These are phyloP conservation scores for Camellia lanceoleosa DNA, from an alignment of 148 eudicot genomes.

Conservation along the genomic window DNA sequence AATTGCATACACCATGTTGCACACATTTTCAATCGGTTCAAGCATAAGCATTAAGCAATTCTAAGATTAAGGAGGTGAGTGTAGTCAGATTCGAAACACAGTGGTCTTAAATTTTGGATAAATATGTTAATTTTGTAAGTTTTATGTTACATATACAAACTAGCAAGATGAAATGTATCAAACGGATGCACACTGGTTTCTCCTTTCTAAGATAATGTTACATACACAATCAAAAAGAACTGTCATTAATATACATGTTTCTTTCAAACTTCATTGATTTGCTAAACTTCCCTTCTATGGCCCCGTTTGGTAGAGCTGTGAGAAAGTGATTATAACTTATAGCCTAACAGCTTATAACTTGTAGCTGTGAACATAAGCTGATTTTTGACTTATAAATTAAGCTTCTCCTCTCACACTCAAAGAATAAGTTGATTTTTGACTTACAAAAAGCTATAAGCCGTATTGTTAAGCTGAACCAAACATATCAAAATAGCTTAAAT, in stretches of 20 bases:
- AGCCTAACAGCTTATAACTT: too few species aligned
- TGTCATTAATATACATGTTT: background rate
- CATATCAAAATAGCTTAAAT: too few species aligned
- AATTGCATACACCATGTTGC: background rate
- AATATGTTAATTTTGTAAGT: background rate
- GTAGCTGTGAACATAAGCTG: too few species aligned
- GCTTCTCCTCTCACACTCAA: too few species aligned
- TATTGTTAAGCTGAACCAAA: too few species aligned
- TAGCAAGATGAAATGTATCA: background rate
- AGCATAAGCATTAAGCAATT: background rate
- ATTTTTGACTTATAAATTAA: too few species aligned
- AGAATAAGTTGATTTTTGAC: too few species aligned
- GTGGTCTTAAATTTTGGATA: background rate
- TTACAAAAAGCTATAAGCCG: too few species aligned
- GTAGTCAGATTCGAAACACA: background rate
- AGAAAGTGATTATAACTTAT: too few species aligned
- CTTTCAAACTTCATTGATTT: background rate
- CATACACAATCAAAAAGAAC: background rate
- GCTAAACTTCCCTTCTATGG: background rate
- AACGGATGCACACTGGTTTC: too few species aligned
- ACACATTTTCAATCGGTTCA: slow-evolving; percentile 5
- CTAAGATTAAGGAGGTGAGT: background rate
- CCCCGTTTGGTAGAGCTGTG: too few species aligned
- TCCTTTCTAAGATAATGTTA: background rate
- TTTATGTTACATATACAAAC: background rate